These are phyloP conservation scores for Populus tremula DNA, from an alignment of 345 rosid genomes.

Conservation along the genomic window DNA sequence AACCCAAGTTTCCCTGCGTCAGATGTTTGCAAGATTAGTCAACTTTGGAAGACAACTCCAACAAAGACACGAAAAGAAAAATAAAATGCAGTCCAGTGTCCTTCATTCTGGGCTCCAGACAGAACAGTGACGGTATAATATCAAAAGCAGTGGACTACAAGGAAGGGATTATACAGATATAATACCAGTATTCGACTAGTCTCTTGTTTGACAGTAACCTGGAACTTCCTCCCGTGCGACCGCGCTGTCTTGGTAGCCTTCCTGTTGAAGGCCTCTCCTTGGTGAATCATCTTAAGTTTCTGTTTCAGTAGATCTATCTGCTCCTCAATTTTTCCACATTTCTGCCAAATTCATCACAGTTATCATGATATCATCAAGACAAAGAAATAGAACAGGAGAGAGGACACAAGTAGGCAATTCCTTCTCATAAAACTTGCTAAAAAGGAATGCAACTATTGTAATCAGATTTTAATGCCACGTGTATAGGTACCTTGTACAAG, in stretches of 20 bases:
- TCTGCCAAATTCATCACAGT: slow-evolving; percentile 37
- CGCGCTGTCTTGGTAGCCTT: slow-evolving; percentile 91
- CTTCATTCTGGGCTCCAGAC: not conserved
- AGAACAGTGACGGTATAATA: not conserved
- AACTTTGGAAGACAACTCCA: no score
- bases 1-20: slow-evolving; percentile 88
- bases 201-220: slow-evolving; percentile 88
- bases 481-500: slow-evolving; percentile 69
- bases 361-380: not conserved
- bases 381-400: not conserved
- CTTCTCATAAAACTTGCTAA: not conserved
- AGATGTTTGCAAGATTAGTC: not conserved
- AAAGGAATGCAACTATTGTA: not conserved
- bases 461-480: not conserved
- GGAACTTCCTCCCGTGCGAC: slow-evolving; percentile 92
- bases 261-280: slow-evolving; percentile 87
- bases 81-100: not conserved
- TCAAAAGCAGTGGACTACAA: not conserved
- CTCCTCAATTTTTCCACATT: slow-evolving; percentile 82
- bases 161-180: not conserved
- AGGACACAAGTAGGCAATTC: not conserved
- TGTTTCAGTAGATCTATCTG: slow-evolving; percentile 76
- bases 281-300: slow-evolving; percentile 75
- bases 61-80: not conserved
- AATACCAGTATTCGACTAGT: slow-evolving; percentile 76